Conservation (phyloP, 108 stramenopile species). For the Cyclotella choctawhatcheeana region DNA sequence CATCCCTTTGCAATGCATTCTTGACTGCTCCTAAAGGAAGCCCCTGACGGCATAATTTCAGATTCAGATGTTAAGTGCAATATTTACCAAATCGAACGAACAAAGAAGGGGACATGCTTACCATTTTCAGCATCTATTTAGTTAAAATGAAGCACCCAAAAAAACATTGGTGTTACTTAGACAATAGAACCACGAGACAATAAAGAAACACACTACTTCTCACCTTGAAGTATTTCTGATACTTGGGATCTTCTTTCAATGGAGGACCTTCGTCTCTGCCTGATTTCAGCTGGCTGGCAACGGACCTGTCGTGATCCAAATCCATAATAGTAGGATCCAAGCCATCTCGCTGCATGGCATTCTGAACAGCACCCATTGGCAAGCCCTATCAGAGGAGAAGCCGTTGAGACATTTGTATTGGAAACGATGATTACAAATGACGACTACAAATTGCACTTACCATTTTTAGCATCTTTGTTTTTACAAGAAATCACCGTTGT, state of each 20-base stretch:
- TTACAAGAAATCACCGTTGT: too few species aligned
- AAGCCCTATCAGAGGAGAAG: too few species aligned
- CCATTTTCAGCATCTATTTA: conserved; percentile 68
- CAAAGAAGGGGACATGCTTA: conserved; percentile 3
- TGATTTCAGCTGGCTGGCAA: conserved; percentile 14
- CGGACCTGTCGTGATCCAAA: conserved; percentile 26
- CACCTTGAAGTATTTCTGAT: conserved; percentile 62
- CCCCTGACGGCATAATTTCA: conserved; percentile 29
- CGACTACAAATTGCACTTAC: too few species aligned
- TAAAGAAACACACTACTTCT: not conserved
- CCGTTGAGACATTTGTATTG: too few species aligned
- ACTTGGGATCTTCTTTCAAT: conserved; percentile 50
- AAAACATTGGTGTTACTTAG: not conserved
- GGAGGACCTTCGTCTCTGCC: conserved; percentile 10
- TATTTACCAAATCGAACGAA: too few species aligned
- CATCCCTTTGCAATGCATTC: conserved; percentile 75
- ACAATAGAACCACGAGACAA: not conserved
- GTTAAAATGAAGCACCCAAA: not conserved
- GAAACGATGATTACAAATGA: too few species aligned
- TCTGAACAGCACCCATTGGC: conserved; percentile 34
- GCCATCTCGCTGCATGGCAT: conserved; percentile 46
- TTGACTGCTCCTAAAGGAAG: conserved; percentile 67
- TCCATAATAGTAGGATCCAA: conserved; percentile 49
- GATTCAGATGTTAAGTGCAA: conserved; percentile 4
- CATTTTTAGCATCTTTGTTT: conserved; percentile 65